Conservation (phyloP, 805 yeast genomes). For the Torulaspora gathmanii region DNA sequence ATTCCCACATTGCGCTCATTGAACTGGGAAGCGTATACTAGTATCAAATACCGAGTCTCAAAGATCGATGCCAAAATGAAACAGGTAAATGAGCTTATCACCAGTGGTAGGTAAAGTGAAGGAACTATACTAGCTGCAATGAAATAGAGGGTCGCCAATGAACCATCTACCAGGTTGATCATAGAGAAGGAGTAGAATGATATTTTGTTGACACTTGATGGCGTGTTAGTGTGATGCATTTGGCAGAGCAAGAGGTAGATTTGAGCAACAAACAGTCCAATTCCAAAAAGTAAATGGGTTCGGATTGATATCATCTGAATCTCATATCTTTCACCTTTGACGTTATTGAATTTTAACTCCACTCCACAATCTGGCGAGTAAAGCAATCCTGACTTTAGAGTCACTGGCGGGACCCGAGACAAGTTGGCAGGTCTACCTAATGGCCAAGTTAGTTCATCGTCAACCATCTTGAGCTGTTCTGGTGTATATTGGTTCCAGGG, state of each 20-base stretch:
- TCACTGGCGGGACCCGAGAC: conserved; percentile 49
- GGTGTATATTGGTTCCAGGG: conserved; percentile 49
- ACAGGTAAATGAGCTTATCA: conserved; percentile 64
- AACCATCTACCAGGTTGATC: conserved; percentile 65
- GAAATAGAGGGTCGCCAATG: conserved; percentile 57
- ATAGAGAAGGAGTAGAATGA: conserved; percentile 64
- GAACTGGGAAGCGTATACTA: conserved; percentile 62
- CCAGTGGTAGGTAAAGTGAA: conserved; percentile 59
- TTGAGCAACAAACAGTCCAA: conserved; percentile 47
- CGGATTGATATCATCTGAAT: conserved; percentile 37
- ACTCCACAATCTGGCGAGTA: conserved; percentile 91
- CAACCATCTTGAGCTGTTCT: conserved; percentile 56
- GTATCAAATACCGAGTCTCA: conserved; percentile 67
- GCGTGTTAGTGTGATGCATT: conserved; percentile 67
- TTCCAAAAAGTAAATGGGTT: conserved; percentile 41
- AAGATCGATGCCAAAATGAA: conserved; percentile 67
- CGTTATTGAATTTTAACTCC: conserved; percentile 38
- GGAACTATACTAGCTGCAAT: conserved; percentile 52
- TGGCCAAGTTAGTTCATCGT: conserved; percentile 67
- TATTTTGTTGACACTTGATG: conserved; percentile 70
- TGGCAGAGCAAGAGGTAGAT: conserved; percentile 59
- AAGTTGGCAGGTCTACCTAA: conserved; percentile 68
- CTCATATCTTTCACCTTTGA: conserved; percentile 57
- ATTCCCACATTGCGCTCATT: conserved; percentile 66
- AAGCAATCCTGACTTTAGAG: conserved; percentile 51